A percentile compares a stretch with the other conserved stretches of the same genome.
Evolutionary conservation across 768 basidiomycete genomes (phyloP).

Genomic region (Leccinum barrowsii): DNA sequence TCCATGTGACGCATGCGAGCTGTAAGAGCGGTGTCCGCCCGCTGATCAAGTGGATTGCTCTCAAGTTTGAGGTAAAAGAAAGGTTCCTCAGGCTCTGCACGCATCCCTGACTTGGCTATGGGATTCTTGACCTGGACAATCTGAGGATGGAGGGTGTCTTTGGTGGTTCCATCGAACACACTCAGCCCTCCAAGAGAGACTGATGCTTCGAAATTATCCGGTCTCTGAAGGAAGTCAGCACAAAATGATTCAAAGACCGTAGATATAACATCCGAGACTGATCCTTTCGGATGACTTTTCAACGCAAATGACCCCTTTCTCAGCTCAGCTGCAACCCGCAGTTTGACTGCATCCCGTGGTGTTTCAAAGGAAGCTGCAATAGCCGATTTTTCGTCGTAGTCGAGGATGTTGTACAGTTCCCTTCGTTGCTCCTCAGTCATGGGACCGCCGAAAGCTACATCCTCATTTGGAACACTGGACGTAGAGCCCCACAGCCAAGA

Average conservation of each 20-base stretch:
- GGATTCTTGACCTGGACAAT: conserved; percentile 80
- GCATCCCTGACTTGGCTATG: conserved; percentile 21
- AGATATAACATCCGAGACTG: conserved; percentile 70
- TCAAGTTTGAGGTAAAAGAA: conserved; percentile 95
- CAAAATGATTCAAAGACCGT: conserved; percentile 84
- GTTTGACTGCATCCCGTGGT: conserved; percentile 76
- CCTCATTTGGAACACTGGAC: conserved; percentile 39
- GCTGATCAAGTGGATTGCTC: conserved; percentile 84
- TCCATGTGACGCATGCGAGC: conserved; percentile 94
- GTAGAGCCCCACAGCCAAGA: conserved; percentile 85
- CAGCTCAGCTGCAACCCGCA: conserved; percentile 71
- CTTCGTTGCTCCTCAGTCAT: conserved; percentile 91
- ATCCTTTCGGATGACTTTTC: conserved; percentile 66
- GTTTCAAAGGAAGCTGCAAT: conserved; percentile 65
- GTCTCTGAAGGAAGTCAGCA: conserved; percentile 79
- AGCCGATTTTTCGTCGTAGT: conserved; percentile 86
- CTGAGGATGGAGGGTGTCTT: conserved; percentile 76
- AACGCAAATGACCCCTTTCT: conserved; percentile 87
- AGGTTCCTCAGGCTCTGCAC: conserved; percentile 38
- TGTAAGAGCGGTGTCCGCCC: conserved; percentile 87
- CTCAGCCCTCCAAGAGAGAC: conserved; percentile 82
- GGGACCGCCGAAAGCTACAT: conserved; percentile 54
- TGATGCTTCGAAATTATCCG: conserved; percentile 81
- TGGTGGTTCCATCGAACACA: conserved; percentile 89
- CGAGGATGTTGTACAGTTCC: conserved; percentile 85